Conservation (phyloP, 805 yeast genomes). For the Ogataea thermomethanolica region DNA sequence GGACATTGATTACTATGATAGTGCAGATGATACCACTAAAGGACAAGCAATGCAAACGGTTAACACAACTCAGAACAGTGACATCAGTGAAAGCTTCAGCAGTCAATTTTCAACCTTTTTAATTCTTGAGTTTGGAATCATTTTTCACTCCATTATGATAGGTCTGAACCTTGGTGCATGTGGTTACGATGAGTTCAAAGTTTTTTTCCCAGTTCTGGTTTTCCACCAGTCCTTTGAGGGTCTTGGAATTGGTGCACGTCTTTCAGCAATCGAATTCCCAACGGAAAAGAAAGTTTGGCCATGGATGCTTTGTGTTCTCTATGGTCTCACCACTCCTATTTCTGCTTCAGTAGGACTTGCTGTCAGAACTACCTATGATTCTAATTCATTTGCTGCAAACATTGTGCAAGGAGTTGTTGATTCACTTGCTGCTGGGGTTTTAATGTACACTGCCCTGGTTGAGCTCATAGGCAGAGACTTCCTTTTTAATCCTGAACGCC, state of each 20-base stretch:
- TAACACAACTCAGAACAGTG: no score
- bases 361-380: slow-evolving; percentile 56
- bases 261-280: slow-evolving; percentile 51
- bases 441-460: slow-evolving; percentile 70
- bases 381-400: slow-evolving; percentile 53
- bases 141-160: slow-evolving; percentile 78
- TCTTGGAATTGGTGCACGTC: slow-evolving; percentile 74
- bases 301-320: slow-evolving; percentile 48
- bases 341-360: slow-evolving; percentile 78
- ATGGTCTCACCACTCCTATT: slow-evolving; percentile 60
- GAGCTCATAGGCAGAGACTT: slow-evolving; percentile 78
- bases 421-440: slow-evolving; percentile 70
- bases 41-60: no score
- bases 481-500: slow-evolving; percentile 57
- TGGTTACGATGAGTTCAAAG: slow-evolving; percentile 61
- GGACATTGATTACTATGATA: no score
- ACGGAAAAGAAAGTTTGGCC: slow-evolving; percentile 44
- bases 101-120: slow-evolving; percentile 53
- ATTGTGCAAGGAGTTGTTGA: slow-evolving; percentile 70
- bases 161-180: slow-evolving; percentile 75
- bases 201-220: slow-evolving; percentile 62
- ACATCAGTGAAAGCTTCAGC: slow-evolving; percentile 33
- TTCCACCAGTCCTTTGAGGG: slow-evolving; percentile 85
- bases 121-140: slow-evolving; percentile 70
- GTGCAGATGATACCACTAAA: no score